These are phyloP conservation scores for Aspergillus quadricinctus DNA, from an alignment of 2,329 filamentous ascomycete genomes.

Conservation along the genomic window DNA sequence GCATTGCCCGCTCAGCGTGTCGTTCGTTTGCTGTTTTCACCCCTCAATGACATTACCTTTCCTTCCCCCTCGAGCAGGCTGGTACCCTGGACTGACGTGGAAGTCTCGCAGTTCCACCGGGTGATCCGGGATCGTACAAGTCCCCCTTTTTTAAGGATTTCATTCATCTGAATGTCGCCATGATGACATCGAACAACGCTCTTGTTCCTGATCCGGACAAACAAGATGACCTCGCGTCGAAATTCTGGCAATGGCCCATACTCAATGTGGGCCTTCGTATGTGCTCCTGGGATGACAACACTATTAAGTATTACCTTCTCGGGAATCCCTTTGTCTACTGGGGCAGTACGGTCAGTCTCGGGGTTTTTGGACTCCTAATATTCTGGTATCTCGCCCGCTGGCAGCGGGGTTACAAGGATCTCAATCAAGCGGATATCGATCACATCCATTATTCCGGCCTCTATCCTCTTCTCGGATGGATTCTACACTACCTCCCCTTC, in stretches of 20 bases:
- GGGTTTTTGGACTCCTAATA: conserved; percentile 66
- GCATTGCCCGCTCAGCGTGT: not conserved
- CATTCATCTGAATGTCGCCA: conserved; percentile 94
- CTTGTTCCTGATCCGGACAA: conserved; percentile 97
- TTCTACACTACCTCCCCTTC: conserved; percentile 94
- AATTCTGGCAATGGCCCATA: conserved; percentile 98
- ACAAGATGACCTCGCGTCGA: conserved; percentile 93
- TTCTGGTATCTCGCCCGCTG: conserved; percentile 86
- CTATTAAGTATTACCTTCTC: conserved; percentile 96
- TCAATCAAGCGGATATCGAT: conserved; percentile 75
- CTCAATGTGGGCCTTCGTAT: conserved; percentile 93
- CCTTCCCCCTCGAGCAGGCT: not conserved
- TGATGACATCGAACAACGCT: conserved; percentile 99
- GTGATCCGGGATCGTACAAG: conserved; percentile 87
- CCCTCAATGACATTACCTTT: not conserved
- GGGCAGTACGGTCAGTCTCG: conserved; percentile 79
- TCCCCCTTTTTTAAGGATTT: conserved; percentile 98
- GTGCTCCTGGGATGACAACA: conserved; percentile 96
- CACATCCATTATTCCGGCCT: conserved; percentile 91
- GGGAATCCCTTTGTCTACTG: conserved; percentile 96
- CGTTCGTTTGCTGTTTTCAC: not conserved
- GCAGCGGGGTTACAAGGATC: conserved; percentile 89
- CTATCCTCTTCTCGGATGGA: conserved; percentile 90
- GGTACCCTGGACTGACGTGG: conserved; percentile 6
- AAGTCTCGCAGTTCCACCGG: conserved; percentile 64